Base-by-base conservation (phyloP, 139 green algal species). In the Edaphochlamys debaryana region DNA sequence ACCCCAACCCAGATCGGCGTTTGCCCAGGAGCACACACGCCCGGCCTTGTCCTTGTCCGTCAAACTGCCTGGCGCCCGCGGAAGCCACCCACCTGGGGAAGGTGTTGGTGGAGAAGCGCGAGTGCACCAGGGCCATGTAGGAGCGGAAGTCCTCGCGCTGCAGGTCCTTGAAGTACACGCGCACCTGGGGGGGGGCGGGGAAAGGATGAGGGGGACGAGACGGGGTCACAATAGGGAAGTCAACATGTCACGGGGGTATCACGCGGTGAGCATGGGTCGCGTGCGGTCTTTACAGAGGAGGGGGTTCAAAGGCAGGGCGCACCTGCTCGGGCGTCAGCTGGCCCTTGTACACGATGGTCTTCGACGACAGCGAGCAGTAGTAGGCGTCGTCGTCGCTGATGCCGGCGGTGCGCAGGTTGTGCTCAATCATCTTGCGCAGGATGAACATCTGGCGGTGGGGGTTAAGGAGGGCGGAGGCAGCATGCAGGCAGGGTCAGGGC, bases 21-120 rank as follows among this genome's bases (percentile, higher is more conserved):
- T n/a, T n/a, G n/a, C n/a, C n/a, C n/a, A n/a, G n/a, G n/a, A n/a
- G n/a, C n/a, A n/a, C n/a, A n/a, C n/a, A n/a, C n/a, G n/a, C n/a
- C n/a, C n/a, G n/a, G n/a, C n/a, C n/a, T n/a, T n/a, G n/a, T n/a
- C n/a, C n/a, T n/a, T n/a, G n/a, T n/a, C n/a, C n/a, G n/a, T n/a
- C n/a, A n/a, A n/a, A n/a, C n/a, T n/a, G n/a, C n/a, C n/a, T n/a
- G n/a, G n/a, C n/a, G n/a, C n/a, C n/a, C n/a, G n/a, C n/a, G n/a
- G n/a, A n/a, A n/a, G n/a, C n/a, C n/a, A n/a, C n/a, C n/a, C n/a
- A n/a, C 56, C 82, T 93, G 67, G 96, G 96, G 84, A 99, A 98
- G 42, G 96, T 99, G 92, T 99, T 99, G 82, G 96, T 99, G 72
- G 93, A 98, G 92, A 99, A 99, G 83, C 96, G 95, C 4, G 87